phyloP scores from a whole-genome alignment of 2,329 filamentous ascomycete genomes.

The Nannizziopsis barbatae region DNA sequence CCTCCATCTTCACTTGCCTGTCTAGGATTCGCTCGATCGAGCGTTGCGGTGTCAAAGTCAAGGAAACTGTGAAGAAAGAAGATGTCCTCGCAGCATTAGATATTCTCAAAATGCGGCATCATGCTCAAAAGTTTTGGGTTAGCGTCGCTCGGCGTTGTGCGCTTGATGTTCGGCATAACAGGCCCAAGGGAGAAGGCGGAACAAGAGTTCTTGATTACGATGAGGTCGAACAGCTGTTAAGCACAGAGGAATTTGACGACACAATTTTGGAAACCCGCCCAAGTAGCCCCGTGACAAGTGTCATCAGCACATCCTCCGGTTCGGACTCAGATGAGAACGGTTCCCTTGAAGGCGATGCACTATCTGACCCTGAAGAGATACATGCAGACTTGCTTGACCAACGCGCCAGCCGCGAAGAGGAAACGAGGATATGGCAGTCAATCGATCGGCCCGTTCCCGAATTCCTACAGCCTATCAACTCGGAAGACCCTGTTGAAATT shows the following conservation, averaged over 20 bases:
- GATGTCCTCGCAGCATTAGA: slow-evolving; percentile 47
- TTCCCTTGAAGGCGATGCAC: slow-evolving; percentile 13
- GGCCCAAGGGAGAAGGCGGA: slow-evolving; percentile 24
- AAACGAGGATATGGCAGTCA: slow-evolving; percentile 36
- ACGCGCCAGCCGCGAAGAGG: slow-evolving; percentile 35
- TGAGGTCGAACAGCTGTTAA: slow-evolving; percentile 21
- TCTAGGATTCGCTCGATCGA: slow-evolving; percentile 50
- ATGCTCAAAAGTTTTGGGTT: slow-evolving; percentile 43
- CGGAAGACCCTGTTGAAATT: no score
- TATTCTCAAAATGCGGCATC: slow-evolving; percentile 39
- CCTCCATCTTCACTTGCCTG: slow-evolving; percentile 57
- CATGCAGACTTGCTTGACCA: slow-evolving; percentile 42
- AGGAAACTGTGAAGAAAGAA: slow-evolving; percentile 31
- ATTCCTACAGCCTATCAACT: not conserved
- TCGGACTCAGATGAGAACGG: not conserved
- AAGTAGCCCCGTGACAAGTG: not conserved
- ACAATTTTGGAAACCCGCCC: not conserved
- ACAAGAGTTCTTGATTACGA: slow-evolving; percentile 28
- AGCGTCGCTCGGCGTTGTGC: slow-evolving; percentile 42
- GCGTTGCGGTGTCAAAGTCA: slow-evolving; percentile 22
- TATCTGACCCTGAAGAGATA: slow-evolving; percentile 30
- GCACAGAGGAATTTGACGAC: slow-evolving; percentile 6
- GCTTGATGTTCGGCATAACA: slow-evolving; percentile 39
- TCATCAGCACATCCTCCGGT: not conserved
- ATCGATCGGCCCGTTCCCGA: slow-evolving; percentile 25